Evolutionary conservation across 176 grass and related monocot genomes (phyloP).

Genomic region (Saccharum officinarum): DNA sequence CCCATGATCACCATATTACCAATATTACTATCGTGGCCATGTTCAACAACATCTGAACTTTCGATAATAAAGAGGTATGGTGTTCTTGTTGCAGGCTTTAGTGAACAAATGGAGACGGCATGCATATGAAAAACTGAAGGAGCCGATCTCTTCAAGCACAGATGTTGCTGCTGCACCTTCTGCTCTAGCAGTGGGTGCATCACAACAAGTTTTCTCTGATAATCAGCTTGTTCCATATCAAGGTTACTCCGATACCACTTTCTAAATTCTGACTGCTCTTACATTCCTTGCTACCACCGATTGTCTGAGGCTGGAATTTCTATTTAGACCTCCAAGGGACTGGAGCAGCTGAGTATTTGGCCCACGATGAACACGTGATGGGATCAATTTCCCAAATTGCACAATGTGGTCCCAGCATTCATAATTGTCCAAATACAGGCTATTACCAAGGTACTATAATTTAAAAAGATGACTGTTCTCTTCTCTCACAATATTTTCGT

Average conservation of each 20-base stretch:
- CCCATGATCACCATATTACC: neutral
- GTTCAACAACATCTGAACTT: neutral
- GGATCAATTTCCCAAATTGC: neutral
- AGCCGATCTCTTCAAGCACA: neutral
- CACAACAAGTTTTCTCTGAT: neutral
- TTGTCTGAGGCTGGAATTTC: neutral
- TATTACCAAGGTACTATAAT: neutral
- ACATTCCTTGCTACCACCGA: neutral
- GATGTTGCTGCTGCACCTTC: neutral
- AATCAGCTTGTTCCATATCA: neutral
- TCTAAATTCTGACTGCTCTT: neutral
- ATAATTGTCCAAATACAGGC: neutral
- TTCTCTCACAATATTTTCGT: neutral
- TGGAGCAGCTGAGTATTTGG: neutral
- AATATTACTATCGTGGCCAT: neutral
- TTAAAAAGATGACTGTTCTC: neutral
- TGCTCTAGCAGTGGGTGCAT: neutral
- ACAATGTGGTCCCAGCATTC: neutral
- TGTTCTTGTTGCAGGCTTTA: constrained; percentile 4
- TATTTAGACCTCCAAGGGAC: neutral
- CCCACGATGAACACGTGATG: neutral
- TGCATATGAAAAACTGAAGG: neutral
- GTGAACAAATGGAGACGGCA: neutral
- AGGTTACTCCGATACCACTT: neutral
- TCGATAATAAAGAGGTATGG: neutral